A percentile compares a stretch with the other conserved stretches of the same genome.
Conservation (phyloP, 2,329 filamentous ascomycete genomes). For the Fusarium keratoplasticum region DNA sequence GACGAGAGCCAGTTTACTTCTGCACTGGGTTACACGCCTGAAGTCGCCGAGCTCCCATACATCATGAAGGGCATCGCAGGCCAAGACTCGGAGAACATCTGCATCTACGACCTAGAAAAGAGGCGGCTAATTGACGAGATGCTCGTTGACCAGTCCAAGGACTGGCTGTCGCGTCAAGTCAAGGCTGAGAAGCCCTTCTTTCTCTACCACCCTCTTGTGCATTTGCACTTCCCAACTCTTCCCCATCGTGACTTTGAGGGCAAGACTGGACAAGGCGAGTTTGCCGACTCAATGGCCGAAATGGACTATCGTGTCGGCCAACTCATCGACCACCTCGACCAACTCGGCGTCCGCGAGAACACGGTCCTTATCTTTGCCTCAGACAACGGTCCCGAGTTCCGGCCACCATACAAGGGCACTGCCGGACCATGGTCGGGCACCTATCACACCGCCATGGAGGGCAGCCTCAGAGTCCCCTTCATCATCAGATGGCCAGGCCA, state of each 20-base stretch:
- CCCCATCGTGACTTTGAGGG: conserved; percentile 46
- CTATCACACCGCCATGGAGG: conserved; percentile 52
- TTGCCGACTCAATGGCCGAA: conserved; percentile 50
- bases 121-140: conserved; percentile 48
- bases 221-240: conserved; percentile 49
- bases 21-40: conserved; percentile 46
- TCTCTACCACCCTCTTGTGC: conserved; percentile 49
- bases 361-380: conserved; percentile 51
- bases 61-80: conserved; percentile 48
- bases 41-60: conserved; percentile 49
- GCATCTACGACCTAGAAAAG: conserved; percentile 48
- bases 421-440: conserved; percentile 51
- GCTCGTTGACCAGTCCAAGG: conserved; percentile 46
- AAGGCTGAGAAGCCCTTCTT: conserved; percentile 43
- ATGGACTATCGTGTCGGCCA: conserved; percentile 50
- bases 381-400: conserved; percentile 51
- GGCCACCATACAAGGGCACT: conserved; percentile 47
- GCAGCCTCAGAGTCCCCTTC: conserved; percentile 49
- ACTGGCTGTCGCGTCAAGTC: conserved; percentile 47
- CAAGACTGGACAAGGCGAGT: conserved; percentile 46
- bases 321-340: conserved; percentile 48
- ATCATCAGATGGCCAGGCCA: conserved; percentile 50
- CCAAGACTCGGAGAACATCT: conserved; percentile 44
- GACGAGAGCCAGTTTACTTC: conserved; percentile 52
- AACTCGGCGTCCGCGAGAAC: conserved; percentile 44